Base-by-base conservation (phyloP, 2,329 filamentous ascomycete species). In the Sclerotinia trifoliorum region DNA sequence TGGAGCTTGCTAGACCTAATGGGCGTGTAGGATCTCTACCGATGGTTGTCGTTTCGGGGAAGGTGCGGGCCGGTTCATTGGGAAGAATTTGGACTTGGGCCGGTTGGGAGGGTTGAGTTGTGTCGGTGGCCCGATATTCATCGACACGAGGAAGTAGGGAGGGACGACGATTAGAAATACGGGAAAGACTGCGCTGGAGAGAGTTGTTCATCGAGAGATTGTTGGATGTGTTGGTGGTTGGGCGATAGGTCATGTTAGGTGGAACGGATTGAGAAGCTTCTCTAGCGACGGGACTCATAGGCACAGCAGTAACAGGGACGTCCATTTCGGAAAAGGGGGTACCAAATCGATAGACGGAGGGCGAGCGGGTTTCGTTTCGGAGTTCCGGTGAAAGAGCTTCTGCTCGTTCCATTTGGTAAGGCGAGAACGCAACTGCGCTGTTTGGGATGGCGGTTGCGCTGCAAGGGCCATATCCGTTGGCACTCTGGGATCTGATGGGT, bases 281-380 rank as follows among this genome's bases (percentile, higher is more conserved):
- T 63, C 94, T 90, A 56, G 90, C 84, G 44, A 96, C 83, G 8
- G 91, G 91, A 0, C 90, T 91, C 21, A 88, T 75, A 1, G 87
- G 86, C 55, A 94, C 83, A 3, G 89, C 85, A 0, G 92, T 95
- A 69, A 96, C 81, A 0, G 94, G 94, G 17, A 94, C 88, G 77
- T 97, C 94, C 84, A 94, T 90, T 76, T 96, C 93, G 2, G 94
- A 96, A 78, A 94, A 91, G 21, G 94, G 93, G 0, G 92, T 96
- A n/a, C 88, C 90, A 71, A 92, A 89, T 66, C 91, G 88, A 80
- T 93, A 94, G 54, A 90, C 82, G 26, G 83, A 85, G 62, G 90
- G 85, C 1, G 85, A 86, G 63, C 77, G 77, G 7, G 76, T 78
- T 57, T 77, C 75, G 29, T 77, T 86, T 70, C 84, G 83, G 67